These are phyloP conservation scores for Fraxinus ornus DNA, from an alignment of 305 asterid genomes.

Conservation along the genomic window DNA sequence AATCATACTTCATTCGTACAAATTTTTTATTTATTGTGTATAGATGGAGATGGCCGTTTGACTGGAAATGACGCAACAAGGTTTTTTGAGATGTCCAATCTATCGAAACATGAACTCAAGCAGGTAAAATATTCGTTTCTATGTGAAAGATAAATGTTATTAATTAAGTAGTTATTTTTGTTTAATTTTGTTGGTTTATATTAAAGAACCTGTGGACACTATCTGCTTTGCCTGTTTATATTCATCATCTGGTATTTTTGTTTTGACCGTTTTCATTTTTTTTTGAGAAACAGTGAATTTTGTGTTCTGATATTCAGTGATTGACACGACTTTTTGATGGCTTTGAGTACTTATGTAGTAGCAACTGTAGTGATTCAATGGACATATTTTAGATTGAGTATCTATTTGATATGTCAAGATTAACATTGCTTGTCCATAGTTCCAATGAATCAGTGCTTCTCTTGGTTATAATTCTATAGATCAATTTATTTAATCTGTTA, in stretches of 20 bases:
- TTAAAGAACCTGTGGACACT: background rate
- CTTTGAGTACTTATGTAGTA: background rate
- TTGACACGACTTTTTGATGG: background rate
- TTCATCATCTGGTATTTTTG: constrained; percentile 5
- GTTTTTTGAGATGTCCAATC: constrained; percentile 58
- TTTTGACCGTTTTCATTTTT: background rate
- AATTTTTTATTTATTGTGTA: background rate
- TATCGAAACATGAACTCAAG: constrained; percentile 63
- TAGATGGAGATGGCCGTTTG: constrained; percentile 78
- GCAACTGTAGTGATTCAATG: background rate
- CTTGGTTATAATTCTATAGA: background rate
- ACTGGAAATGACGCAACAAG: constrained; percentile 71
- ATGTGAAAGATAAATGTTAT: background rate
- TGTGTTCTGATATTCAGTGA: background rate
- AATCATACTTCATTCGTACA: background rate
- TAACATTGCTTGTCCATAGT: background rate
- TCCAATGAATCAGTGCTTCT: background rate
- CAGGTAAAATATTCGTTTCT: constrained; percentile 39
- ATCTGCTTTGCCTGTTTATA: background rate
- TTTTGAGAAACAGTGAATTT: background rate
- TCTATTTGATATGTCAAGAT: background rate
- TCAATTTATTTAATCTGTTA: too few species aligned
- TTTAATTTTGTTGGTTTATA: background rate
- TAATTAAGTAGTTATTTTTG: background rate
- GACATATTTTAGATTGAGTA: background rate